Evolutionary conservation across 1,284 basidiomycete species (phyloP).

Genomic region (Irpex sp.): DNA sequence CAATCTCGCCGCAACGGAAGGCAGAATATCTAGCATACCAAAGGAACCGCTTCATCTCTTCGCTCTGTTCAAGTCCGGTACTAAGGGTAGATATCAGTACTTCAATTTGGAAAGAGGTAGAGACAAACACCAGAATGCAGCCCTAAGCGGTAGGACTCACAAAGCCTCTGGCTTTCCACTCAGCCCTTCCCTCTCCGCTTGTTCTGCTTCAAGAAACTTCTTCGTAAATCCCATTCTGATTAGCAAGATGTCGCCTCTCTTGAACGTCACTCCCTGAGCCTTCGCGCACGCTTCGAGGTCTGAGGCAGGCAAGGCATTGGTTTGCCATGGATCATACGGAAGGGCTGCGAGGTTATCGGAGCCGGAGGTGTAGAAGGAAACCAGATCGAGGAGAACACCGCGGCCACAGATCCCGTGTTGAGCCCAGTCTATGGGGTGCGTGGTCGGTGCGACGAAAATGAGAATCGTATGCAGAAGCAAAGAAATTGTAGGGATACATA

Average conservation of each 20-base stretch:
- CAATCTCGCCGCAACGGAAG: too few species aligned
- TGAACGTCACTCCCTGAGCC: constrained; percentile 51
- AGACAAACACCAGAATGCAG: too few species aligned
- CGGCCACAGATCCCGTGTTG: constrained; percentile 72
- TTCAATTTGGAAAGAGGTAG: neutral
- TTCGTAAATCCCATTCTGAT: constrained; percentile 64
- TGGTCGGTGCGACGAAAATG: constrained; percentile 6
- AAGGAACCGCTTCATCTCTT: constrained; percentile 69
- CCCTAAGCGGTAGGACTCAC: too few species aligned
- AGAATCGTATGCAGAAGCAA: neutral
- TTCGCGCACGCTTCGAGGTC: constrained; percentile 62
- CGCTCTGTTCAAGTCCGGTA: constrained; percentile 65
- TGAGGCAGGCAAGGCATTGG: constrained; percentile 50
- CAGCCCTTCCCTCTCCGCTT: constrained; percentile 45
- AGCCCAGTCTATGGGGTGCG: constrained; percentile 52
- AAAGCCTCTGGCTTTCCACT: constrained; percentile 43
- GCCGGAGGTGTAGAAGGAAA: constrained; percentile 47
- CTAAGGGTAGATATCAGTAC: constrained; percentile 26
- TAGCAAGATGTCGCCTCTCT: constrained; percentile 57
- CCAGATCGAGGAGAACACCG: constrained; percentile 68
- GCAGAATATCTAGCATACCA: constrained; percentile 36
- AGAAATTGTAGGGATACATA: constrained; percentile 26
- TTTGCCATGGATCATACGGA: constrained; percentile 65
- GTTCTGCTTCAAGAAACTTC: constrained; percentile 45
- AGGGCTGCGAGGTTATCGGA: constrained; percentile 24